Evolutionary conservation across 2,329 filamentous ascomycete genomes (phyloP).

Genomic region (Periconia sp.): DNA sequence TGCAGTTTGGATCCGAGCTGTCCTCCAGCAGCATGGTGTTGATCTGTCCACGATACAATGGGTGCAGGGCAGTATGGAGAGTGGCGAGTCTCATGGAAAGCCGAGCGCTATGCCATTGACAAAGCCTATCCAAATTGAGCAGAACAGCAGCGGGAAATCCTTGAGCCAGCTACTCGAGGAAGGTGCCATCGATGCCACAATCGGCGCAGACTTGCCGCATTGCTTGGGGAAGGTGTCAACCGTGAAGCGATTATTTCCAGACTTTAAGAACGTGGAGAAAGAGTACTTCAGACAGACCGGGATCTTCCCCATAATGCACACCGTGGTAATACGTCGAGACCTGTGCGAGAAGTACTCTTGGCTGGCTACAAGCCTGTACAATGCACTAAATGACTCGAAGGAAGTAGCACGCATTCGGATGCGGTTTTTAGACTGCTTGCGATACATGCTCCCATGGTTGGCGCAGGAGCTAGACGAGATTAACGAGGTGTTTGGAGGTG

Average conservation of each 20-base stretch:
- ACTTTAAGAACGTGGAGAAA: constrained; percentile 43
- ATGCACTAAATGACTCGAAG: constrained; percentile 43
- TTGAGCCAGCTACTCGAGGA: constrained; percentile 32
- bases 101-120: constrained; percentile 28
- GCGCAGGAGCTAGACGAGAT: constrained; percentile 41
- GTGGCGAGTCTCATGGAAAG: constrained; percentile 34
- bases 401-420: constrained; percentile 38
- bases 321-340: constrained; percentile 31
- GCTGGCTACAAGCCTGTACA: constrained; percentile 36
- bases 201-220: constrained; percentile 41
- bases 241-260: constrained; percentile 41
- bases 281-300: constrained; percentile 37
- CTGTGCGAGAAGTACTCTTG: constrained; percentile 37
- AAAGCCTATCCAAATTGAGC: constrained; percentile 28
- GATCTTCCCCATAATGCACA: constrained; percentile 44
- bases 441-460: constrained; percentile 48
- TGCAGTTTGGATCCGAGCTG: constrained; percentile 43
- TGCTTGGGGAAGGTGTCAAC: constrained; percentile 36
- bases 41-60: constrained; percentile 36
- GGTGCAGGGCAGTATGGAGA: constrained; percentile 43
- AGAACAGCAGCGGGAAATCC: constrained; percentile 27
- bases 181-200: constrained; percentile 47
- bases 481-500: constrained; percentile 41
- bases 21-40: constrained; percentile 43
- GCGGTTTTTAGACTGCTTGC: constrained; percentile 29